These are phyloP conservation scores for Tardiomyces digboiensis DNA, from an alignment of 1,139 yeast genomes.

Conservation along the genomic window DNA sequence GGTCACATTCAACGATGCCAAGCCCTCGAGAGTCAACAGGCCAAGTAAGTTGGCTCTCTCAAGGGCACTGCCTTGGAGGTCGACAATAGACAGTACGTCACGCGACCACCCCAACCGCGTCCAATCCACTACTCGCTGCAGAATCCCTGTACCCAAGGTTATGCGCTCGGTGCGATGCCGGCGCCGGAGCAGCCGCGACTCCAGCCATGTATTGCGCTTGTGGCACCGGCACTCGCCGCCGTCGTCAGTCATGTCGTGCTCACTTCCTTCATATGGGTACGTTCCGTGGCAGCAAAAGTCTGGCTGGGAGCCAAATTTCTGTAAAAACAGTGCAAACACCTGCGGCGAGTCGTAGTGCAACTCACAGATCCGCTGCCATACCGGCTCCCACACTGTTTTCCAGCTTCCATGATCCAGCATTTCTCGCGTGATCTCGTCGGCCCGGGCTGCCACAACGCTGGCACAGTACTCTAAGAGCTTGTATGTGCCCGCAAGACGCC, in stretches of 20 bases:
- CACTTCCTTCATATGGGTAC: not conserved
- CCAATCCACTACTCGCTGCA: not conserved
- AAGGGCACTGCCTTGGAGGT: not conserved
- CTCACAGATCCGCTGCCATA: constrained; percentile 16
- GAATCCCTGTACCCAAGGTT: not conserved
- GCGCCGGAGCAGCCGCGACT: not conserved
- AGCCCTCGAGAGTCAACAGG: not conserved
- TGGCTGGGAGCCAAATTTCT: constrained; percentile 9
- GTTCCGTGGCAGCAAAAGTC: not conserved
- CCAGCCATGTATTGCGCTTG: not conserved
- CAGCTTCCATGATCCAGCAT: constrained; percentile 10
- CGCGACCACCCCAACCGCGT: not conserved
- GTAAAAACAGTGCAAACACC: constrained; percentile 15
- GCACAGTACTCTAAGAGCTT: not conserved
- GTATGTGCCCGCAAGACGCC: no score
- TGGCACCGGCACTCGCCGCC: not conserved
- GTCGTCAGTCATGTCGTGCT: not conserved
- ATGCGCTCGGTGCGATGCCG: not conserved
- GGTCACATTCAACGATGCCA: not conserved
- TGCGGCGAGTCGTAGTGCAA: constrained; percentile 17
- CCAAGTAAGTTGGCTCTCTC: not conserved
- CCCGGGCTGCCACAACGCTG: constrained; percentile 7
- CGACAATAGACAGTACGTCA: not conserved
- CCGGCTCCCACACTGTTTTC: constrained; percentile 15
- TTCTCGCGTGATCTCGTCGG: constrained; percentile 5